Base-by-base conservation (phyloP, 2,329 filamentous ascomycete species). In the Diplodia intermedia region DNA sequence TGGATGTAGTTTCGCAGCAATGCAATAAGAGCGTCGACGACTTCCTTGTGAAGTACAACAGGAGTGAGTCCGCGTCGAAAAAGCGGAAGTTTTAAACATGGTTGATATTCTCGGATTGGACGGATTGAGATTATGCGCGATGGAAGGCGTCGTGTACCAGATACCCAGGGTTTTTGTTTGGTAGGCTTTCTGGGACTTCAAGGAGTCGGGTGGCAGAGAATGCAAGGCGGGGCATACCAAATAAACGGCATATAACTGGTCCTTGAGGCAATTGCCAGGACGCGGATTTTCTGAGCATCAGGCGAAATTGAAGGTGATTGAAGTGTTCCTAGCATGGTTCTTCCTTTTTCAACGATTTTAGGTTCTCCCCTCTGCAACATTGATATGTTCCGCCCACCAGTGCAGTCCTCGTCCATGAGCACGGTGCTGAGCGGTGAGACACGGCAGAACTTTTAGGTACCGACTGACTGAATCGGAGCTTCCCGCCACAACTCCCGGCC, bases 401-500 rank as follows among this genome's bases (percentile, higher is more conserved):
- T 43, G 15, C 40, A 12, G 20, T 8, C 20, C 12, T 23, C 26
- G 29, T 31, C 29, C 53, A 55, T n/a, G 26, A 12, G 12, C 53
- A 33, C 53, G 15, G 18, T 15, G 18, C 26, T 18, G n/a, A 38
- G 36, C 55, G 55, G 55, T 60, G 15, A 43, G 20, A 29, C 38
- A 14, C 55, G 55, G 55, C 55, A 40, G 55, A 60, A 60, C 38
- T 60, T 47, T 60, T 47, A n/a, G n/a, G n/a, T n/a, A n/a, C 20
- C 55, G 53, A 43, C 18, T 6, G n/a, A 18, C 20, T 20, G 14
- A 47, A 6, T 33, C 43, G 43, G 43, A 47, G 43, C 43, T 47
- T 63, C 60, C 29, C 31, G 60, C 33, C n/a, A 56, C 31, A 12
- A 40, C 26, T 63, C 52, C 60, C 49, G 60, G 12, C 38, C 36